A percentile compares a stretch with the other conserved stretches of the same genome.
Conservation (phyloP, 1,284 basidiomycete genomes). For the Ustilago curta region DNA sequence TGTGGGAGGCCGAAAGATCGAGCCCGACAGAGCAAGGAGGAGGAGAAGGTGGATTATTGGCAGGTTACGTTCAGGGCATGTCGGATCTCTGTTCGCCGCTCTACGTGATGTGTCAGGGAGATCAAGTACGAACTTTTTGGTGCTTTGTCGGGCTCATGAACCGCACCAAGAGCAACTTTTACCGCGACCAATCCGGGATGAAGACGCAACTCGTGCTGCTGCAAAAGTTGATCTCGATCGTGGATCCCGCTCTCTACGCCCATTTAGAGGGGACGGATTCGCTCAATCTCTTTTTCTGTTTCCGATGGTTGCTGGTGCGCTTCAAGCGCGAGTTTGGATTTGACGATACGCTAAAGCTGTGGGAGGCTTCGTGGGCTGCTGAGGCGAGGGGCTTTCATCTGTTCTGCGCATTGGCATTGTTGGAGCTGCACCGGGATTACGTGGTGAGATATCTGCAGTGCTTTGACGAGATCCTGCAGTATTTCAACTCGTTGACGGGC, state of each 20-base stretch:
- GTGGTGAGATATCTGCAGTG: conserved; percentile 92
- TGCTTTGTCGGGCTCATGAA: conserved; percentile 95
- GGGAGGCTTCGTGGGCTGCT: conserved; percentile 75
- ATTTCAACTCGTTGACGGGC: conserved; percentile 50
- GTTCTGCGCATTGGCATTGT: conserved; percentile 90
- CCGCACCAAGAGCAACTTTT: conserved; percentile 93
- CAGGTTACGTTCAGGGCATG: conserved; percentile 90
- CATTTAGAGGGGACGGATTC: conserved; percentile 84
- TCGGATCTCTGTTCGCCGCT: conserved; percentile 93
- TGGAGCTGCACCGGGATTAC: conserved; percentile 93
- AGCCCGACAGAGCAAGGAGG: background rate
- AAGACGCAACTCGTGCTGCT: conserved; percentile 88
- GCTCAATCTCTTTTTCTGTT: conserved; percentile 97
- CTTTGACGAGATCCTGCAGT: conserved; percentile 71
- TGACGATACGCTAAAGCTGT: conserved; percentile 85
- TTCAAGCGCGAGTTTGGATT: conserved; percentile 86
- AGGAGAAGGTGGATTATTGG: conserved; percentile 12
- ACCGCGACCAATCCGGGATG: conserved; percentile 98
- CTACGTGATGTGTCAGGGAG: conserved; percentile 88
- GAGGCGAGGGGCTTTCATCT: conserved; percentile 79
- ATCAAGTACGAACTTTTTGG: conserved; percentile 93
- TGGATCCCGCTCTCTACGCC: conserved; percentile 82
- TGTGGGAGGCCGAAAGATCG: conserved; percentile 53
- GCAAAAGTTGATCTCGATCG: conserved; percentile 88
- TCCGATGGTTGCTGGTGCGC: conserved; percentile 76